Base-by-base conservation (phyloP, 345 rosid genomes). In the Acer negundo region DNA sequence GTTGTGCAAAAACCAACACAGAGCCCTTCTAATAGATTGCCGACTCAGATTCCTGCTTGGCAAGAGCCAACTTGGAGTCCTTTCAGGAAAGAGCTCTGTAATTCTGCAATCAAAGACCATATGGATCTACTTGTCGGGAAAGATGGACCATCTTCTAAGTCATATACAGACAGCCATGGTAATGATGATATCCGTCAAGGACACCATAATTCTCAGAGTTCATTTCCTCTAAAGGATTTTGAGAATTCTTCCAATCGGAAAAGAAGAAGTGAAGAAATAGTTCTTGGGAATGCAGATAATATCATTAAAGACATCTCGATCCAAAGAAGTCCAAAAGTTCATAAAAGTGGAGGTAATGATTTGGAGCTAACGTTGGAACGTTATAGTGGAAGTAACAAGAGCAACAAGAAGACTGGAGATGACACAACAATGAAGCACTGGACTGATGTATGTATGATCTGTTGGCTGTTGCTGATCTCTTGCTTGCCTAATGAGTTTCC, bases 371-470 rank as follows among this genome's bases (percentile, higher is more conserved):
- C 46, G 62, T 64, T 77, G 74, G 88, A 80, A 78, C 70, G 72
- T 82, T 74, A 77, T 69, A 47, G 80, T 82, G 87, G 78, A 80
- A 82, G 68, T 73, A 67, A 17, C 56, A 35, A 69, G 75, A 82
- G 62, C 79, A 80, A 69, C 22, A 40, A 81, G 80, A 79, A 75
- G 80, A 64, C 11, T 11, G 82, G 78, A 78, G 80, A 78, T 79
- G 83, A 72, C 69, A 63, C 72, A 74, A 51, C 79, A 70, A 61
- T 68, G 77, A 82, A 80, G 80, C 85, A 87, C 65, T 86, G 90
- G 94, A 77, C 81, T 76, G 92, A 91, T 80, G 99, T 92, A 87
- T 70, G 92, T 79, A 35, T 76, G 26, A 22, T 35, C 56, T 53
- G 69, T 77, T 79, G 15, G 26, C 56, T 53, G 69, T 77, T 79